These are phyloP conservation scores for Chrysopogon serrulatus DNA, from an alignment of 176 grass and related monocot species.

Conservation along the genomic window DNA sequence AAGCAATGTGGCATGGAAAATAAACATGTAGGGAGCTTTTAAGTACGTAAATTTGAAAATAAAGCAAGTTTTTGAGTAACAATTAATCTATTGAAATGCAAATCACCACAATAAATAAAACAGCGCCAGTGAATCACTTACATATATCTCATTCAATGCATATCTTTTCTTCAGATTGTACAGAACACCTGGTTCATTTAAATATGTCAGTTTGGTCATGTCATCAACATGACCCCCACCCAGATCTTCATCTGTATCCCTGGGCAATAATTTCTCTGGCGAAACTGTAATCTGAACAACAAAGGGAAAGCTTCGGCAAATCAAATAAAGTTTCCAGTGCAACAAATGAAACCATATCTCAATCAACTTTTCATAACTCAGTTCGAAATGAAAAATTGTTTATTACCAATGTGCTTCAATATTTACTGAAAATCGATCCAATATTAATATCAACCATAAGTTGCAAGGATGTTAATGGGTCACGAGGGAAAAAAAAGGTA, in stretches of 20 bases:
- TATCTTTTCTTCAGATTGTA: slow-evolving; percentile 97
- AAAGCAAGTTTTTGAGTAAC: background rate
- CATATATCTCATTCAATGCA: slow-evolving; percentile 94
- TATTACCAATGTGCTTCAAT: background rate
- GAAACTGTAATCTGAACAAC: slow-evolving; percentile 51
- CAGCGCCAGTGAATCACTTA: slow-evolving; percentile 29
- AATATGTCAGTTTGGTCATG: slow-evolving; percentile 97
- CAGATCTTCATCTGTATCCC: slow-evolving; percentile 90
- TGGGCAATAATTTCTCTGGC: slow-evolving; percentile 66
- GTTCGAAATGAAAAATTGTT: background rate
- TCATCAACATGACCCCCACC: slow-evolving; percentile 93
- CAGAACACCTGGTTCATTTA: slow-evolving; percentile 94
- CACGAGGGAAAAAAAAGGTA: background rate
- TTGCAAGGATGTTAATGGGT: background rate
- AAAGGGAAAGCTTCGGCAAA: background rate
- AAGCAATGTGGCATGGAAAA: background rate
- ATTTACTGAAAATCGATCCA: background rate
- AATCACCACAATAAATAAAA: background rate
- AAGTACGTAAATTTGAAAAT: background rate
- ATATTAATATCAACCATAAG: background rate
- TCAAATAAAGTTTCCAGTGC: slow-evolving; percentile 1
- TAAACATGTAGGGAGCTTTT: background rate
- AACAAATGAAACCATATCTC: background rate
- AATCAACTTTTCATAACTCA: background rate
- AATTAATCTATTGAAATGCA: background rate